Evolutionary conservation across 2,329 filamentous ascomycete species (phyloP).

Genomic region (Colletotrichum abscissum): DNA sequence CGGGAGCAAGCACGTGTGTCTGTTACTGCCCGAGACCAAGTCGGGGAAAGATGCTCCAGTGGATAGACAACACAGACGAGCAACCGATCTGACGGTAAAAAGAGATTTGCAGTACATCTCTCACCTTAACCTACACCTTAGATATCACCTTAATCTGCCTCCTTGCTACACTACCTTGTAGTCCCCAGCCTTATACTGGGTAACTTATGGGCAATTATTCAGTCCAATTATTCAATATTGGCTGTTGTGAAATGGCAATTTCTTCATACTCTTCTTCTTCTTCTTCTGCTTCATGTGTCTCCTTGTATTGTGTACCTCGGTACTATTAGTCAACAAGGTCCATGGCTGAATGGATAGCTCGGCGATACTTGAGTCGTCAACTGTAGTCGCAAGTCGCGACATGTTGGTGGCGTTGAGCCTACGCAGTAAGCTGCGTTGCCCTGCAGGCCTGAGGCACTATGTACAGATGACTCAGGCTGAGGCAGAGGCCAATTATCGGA

Average conservation of each 20-base stretch:
- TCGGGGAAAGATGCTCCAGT: slow-evolving; percentile 1
- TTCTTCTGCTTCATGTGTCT: background rate
- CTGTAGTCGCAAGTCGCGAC: background rate
- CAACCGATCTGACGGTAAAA: slow-evolving; percentile 9
- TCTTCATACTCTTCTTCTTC: background rate
- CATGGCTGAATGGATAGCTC: background rate
- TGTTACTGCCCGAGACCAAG: background rate
- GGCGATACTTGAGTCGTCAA: background rate
- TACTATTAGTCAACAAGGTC: background rate
- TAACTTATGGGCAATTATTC: too few relatives aligned
- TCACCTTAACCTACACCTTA: slow-evolving; percentile 29
- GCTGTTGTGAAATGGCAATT: background rate
- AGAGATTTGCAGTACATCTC: slow-evolving; percentile 28
- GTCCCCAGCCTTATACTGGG: background rate
- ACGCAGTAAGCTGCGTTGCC: background rate
- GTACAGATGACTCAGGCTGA: slow-evolving; percentile 16
- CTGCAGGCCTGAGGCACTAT: background rate
- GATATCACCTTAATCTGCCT: slow-evolving; percentile 20
- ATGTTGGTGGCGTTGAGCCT: slow-evolving; percentile 3
- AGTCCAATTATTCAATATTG: background rate
- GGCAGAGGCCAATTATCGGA: background rate
- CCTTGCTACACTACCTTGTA: background rate
- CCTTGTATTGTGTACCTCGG: background rate
- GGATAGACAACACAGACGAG: background rate
- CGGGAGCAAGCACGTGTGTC: slow-evolving; percentile 8